phyloP scores from a whole-genome alignment of 306 rosid genomes.

The Vigna radiata region DNA sequence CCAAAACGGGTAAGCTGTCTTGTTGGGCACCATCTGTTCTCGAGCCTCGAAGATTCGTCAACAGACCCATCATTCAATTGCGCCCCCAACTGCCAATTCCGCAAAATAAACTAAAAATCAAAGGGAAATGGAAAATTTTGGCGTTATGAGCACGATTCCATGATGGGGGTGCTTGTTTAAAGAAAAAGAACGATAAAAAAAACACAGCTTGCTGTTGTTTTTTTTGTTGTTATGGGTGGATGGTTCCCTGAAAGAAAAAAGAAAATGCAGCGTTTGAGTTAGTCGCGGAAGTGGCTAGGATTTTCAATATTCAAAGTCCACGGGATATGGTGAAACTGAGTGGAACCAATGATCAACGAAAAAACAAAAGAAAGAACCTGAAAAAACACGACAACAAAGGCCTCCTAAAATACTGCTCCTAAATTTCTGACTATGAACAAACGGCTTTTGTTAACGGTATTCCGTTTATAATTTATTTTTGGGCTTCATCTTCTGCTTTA shows the following conservation, averaged over 20 bases:
- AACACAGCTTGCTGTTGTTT: background rate
- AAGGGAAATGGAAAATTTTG: constrained; percentile 20
- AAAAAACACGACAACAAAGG: background rate
- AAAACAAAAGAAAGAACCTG: constrained; percentile 21
- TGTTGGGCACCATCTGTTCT: constrained; percentile 59
- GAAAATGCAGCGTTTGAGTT: background rate
- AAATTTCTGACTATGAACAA: background rate
- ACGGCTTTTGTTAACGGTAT: no score
- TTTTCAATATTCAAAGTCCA: constrained; percentile 40
- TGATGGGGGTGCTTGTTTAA: background rate
- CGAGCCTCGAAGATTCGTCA: constrained; percentile 64
- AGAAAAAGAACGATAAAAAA: background rate
- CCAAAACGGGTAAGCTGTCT: constrained; percentile 56
- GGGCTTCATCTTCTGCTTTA: constrained; percentile 32
- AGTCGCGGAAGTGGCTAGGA: constrained; percentile 2
- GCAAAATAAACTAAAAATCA: background rate
- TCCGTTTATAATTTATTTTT: background rate
- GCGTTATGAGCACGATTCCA: constrained; percentile 35
- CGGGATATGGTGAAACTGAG: constrained; percentile 10
- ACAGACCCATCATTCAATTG: constrained; percentile 60
- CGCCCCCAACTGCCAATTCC: constrained; percentile 14
- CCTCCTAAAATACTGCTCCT: constrained; percentile 6
- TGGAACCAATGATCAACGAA: constrained; percentile 38
- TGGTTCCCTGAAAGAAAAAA: background rate
- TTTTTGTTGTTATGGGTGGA: background rate